Percentiles rank a stretch among this genome's conserved stretches.
phyloP scores from a whole-genome alignment of 257 asterid species.

The Asclepias syriaca region DNA sequence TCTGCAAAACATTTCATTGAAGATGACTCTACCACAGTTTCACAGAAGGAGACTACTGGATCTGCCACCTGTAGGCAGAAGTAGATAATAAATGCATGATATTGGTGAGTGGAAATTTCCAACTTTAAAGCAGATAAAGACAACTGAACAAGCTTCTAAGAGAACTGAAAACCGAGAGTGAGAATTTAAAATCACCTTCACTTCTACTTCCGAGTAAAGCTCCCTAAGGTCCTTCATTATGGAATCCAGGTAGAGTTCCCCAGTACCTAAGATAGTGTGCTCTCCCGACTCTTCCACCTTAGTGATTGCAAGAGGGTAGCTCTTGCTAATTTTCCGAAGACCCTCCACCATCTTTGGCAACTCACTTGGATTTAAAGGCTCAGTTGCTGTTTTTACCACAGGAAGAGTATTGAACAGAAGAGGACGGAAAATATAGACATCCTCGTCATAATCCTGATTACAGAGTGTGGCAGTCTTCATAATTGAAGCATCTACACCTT shows the following conservation, averaged over 20 bases:
- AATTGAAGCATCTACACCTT: conserved; percentile 99
- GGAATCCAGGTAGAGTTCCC: conserved; percentile 89
- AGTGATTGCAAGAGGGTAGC: conserved; percentile 95
- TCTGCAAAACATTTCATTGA: conserved; percentile 98
- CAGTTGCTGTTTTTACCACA: conserved; percentile 97
- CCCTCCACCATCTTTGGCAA: conserved; percentile 99
- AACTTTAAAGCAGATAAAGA: neutral
- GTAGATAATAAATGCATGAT: conserved; percentile 6
- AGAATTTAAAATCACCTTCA: conserved; percentile 52
- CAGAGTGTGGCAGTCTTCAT: conserved; percentile 98
- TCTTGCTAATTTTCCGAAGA: conserved; percentile 94
- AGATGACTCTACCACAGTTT: conserved; percentile 95
- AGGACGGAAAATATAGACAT: conserved; percentile 81
- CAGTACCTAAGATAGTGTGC: conserved; percentile 95
- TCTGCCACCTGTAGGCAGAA: conserved; percentile 70
- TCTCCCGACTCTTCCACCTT: conserved; percentile 98
- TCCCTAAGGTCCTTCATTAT: conserved; percentile 98
- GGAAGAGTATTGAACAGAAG: conserved; percentile 96
- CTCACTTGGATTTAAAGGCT: conserved; percentile 96
- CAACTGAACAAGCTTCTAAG: neutral
- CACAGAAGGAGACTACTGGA: conserved; percentile 97
- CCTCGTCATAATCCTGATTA: conserved; percentile 72
- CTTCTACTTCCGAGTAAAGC: conserved; percentile 98
- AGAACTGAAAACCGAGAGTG: conserved; percentile 3
- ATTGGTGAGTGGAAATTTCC: neutral